These are phyloP conservation scores for Trypanosoma conorhini DNA, from an alignment of 208 protist species.

Conservation along the genomic window DNA sequence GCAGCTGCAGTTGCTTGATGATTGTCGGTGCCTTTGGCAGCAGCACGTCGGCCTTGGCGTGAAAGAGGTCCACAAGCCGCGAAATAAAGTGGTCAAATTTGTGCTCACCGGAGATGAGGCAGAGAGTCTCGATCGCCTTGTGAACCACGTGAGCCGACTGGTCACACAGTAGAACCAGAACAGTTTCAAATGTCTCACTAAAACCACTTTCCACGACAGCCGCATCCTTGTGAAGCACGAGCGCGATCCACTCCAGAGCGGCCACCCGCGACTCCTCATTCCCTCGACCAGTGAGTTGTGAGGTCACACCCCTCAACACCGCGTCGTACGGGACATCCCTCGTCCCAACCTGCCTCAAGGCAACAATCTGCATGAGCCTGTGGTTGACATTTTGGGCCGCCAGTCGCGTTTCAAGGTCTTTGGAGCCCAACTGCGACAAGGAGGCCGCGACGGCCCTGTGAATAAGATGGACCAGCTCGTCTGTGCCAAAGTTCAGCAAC, in stretches of 20 bases:
- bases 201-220: slow-evolving; percentile 25
- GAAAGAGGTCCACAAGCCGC: slow-evolving; percentile 25
- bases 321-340: slow-evolving; percentile 22
- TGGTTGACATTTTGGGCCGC: slow-evolving; percentile 39
- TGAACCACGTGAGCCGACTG: slow-evolving; percentile 43
- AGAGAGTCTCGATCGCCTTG: slow-evolving; percentile 47
- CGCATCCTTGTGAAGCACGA: slow-evolving; percentile 37
- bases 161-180: slow-evolving; percentile 42
- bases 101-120: slow-evolving; percentile 37
- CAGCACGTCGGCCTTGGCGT: slow-evolving; percentile 29
- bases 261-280: slow-evolving; percentile 53
- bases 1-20: slow-evolving; percentile 49
- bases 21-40: slow-evolving; percentile 47
- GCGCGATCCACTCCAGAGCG: slow-evolving; percentile 59
- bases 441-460: slow-evolving; percentile 11
- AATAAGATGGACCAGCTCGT: slow-evolving; percentile 24
- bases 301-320: slow-evolving; percentile 20
- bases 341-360: neutral
- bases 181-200: slow-evolving; percentile 26
- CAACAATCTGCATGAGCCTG: slow-evolving; percentile 30
- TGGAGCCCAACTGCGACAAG: slow-evolving; percentile 32
- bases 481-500: slow-evolving; percentile 23
- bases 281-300: slow-evolving; percentile 17
- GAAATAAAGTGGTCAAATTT: slow-evolving; percentile 42
- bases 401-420: slow-evolving; percentile 28